Base-by-base conservation (phyloP, 345 rosid genomes). In the Aurinia saxatilis region DNA sequence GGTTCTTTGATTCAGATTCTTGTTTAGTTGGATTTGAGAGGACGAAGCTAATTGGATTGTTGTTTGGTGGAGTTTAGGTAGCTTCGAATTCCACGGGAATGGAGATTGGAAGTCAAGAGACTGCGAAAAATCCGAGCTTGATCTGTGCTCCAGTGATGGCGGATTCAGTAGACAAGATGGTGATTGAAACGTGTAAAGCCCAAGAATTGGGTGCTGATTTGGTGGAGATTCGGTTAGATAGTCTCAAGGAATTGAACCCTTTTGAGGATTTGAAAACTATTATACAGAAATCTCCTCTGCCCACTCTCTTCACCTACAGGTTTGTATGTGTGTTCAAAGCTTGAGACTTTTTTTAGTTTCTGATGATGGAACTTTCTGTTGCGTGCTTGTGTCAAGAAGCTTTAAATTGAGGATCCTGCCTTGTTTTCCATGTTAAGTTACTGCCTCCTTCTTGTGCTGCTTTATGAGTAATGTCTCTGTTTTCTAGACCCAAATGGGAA, bases 251-350 rank as follows among this genome's bases (percentile, higher is more conserved):
- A 13, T 81, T 86, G 59, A 61, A 52, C 65, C 85, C 93, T 38
- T 35, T 9, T 12, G 66, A 63, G 2, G 84, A 82, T 67, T 64
- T 92, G 15, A 63, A 72, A 21, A 56, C 73, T 61, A 74, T 92
- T 55, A 82, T 92, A n/a, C 37, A 53, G 7, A 53, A 71, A 17
- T 87, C 82, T 63, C 82, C 86, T 45, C 74, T 89, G 58, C 96
- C 98, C 37, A 81, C 91, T 57, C 72, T 92, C 5, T 85, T 87
- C 84, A 92, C 98, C 34, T 85, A 86, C 85, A 85, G 98, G 98
- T 92, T 62, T 18, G 53, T 44, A 1, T 36, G 12, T 44, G 2
- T 36, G 12, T 56, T 63, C 12, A 34, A 58, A 21, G 29, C 48
- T 72, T 50, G 8, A 16, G 13, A 57, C 45, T 31, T 47, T 61